Evolutionary conservation across 345 rosid genomes (phyloP).

Genomic region (Trapa bicornis): DNA sequence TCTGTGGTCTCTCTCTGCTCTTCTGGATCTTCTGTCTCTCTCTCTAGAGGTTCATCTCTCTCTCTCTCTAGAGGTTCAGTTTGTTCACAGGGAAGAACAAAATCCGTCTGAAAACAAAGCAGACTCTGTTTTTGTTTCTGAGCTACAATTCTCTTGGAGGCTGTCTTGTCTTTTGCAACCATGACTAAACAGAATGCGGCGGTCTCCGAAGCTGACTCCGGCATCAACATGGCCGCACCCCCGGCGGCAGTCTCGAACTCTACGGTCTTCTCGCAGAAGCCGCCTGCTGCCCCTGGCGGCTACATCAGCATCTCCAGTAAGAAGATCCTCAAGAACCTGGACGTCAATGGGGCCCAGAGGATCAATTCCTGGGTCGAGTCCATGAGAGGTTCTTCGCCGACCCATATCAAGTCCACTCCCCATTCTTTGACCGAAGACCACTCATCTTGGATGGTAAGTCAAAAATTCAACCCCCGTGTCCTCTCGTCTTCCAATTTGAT

Average conservation of each 20-base stretch:
- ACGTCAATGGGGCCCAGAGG: constrained; percentile 19
- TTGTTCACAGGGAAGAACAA: background rate
- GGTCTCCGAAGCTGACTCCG: constrained; percentile 2
- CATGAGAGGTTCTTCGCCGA: constrained; percentile 31
- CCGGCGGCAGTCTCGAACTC: constrained; percentile 7
- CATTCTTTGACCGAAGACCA: constrained; percentile 8
- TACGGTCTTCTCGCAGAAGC: constrained; percentile 18
- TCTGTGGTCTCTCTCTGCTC: too few relatives aligned
- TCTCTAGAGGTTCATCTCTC: too few relatives aligned
- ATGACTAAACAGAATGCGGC: constrained; percentile 31
- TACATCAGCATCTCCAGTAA: constrained; percentile 17
- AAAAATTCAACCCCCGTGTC: background rate
- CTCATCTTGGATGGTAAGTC: constrained; percentile 20
- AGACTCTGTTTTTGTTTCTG: background rate
- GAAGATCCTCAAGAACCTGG: constrained; percentile 19
- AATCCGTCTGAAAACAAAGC: background rate
- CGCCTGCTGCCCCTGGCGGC: constrained; percentile 22
- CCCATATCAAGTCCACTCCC: constrained; percentile 16
- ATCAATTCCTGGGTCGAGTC: constrained; percentile 30
- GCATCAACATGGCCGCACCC: constrained; percentile 5
- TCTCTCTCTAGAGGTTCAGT: background rate
- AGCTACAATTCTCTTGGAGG: background rate
- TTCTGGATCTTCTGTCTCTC: too few relatives aligned
- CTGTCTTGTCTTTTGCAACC: background rate
- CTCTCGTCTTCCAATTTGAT: background rate